phyloP scores from a whole-genome alignment of 805 yeast genomes.

The Kuraishia cidri region DNA sequence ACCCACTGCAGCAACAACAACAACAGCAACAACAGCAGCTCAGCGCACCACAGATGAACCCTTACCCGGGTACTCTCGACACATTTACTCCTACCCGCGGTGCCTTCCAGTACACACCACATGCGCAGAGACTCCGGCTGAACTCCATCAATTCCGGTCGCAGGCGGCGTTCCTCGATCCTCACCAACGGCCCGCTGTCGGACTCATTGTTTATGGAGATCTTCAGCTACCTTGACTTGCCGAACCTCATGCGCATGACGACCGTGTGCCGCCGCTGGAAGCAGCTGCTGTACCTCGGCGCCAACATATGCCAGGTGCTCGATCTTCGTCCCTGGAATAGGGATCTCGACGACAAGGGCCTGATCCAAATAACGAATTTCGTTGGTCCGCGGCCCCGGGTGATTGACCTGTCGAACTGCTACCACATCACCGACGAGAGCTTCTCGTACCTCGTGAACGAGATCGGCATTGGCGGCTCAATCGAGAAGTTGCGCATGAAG shows the following conservation, averaged over 20 bases:
- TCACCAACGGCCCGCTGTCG: conserved; percentile 51
- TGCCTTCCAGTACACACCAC: conserved; percentile 44
- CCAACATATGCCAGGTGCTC: conserved; percentile 37
- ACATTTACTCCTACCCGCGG: conserved; percentile 24
- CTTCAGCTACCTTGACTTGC: conserved; percentile 44
- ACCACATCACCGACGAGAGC: conserved; percentile 70
- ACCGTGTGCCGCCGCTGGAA: conserved; percentile 61
- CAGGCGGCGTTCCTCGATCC: conserved; percentile 46
- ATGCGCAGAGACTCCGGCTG: conserved; percentile 42
- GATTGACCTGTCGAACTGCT: conserved; percentile 64
- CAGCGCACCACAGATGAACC: conserved; percentile 31
- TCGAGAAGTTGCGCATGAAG: conserved; percentile 47
- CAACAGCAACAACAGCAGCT: no score
- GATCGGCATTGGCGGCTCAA: conserved; percentile 56
- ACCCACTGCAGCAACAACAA: no score
- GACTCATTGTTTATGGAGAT: conserved; percentile 47
- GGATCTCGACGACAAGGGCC: conserved; percentile 41
- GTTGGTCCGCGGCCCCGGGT: conserved; percentile 58
- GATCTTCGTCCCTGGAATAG: conserved; percentile 61
- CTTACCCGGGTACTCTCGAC: conserved; percentile 23
- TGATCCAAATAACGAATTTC: conserved; percentile 54
- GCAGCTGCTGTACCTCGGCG: conserved; percentile 49
- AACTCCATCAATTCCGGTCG: conserved; percentile 30
- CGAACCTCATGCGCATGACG: conserved; percentile 51
- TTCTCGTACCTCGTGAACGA: conserved; percentile 65